A percentile compares a stretch with the other conserved stretches of the same genome.
These are phyloP conservation scores for Tetraselmis chui DNA, from an alignment of 139 green algal genomes.

Conservation along the genomic window DNA sequence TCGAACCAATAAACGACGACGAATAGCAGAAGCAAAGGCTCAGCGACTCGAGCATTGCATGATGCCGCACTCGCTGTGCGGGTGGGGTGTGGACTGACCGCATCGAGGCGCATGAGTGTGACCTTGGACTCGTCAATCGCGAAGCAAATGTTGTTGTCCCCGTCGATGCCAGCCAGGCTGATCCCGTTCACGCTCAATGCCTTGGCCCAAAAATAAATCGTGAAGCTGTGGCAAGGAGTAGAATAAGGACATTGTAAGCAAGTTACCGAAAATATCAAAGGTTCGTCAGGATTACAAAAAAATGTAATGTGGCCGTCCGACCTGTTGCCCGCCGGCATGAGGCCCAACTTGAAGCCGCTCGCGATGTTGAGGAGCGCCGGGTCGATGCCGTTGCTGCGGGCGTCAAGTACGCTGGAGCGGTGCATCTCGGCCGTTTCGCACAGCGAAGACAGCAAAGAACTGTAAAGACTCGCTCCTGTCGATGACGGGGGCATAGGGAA, in stretches of 20 bases:
- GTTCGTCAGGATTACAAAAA: too few relatives aligned
- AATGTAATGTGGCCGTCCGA: too few relatives aligned
- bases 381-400: not conserved
- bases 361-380: not conserved
- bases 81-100: not conserved
- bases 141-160: not conserved
- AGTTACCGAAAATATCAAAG: too few relatives aligned
- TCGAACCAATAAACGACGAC: too few relatives aligned
- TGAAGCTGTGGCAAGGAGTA: not conserved
- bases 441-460: too few relatives aligned
- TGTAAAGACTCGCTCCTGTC: not conserved
- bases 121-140: not conserved
- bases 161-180: not conserved
- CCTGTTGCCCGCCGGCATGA: not conserved
- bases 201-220: not conserved
- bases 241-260: too few relatives aligned
- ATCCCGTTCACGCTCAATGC: not conserved
- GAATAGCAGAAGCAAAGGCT: too few relatives aligned
- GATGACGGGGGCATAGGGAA: too few relatives aligned
- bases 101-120: not conserved
- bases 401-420: not conserved
- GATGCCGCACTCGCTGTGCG: too few relatives aligned
- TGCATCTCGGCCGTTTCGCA: not conserved
- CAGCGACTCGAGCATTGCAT: too few relatives aligned
- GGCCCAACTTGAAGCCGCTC: not conserved